Evolutionary conservation across 1,139 yeast species (phyloP).

Genomic region (Sugiyamaella pinicola): DNA sequence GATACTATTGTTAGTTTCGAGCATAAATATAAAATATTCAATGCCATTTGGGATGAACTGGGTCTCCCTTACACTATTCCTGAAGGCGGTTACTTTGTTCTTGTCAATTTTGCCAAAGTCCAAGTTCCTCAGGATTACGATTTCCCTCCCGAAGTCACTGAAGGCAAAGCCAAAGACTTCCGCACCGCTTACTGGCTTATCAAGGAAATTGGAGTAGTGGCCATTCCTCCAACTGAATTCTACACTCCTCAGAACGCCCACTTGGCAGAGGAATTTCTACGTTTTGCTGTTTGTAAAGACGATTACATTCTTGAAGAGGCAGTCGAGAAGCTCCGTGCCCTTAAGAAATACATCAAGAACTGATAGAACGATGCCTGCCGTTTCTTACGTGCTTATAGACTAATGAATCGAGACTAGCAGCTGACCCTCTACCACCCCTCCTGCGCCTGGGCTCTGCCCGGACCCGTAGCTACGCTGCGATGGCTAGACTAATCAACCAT

Average conservation of each 20-base stretch:
- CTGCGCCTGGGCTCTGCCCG: too few relatives aligned
- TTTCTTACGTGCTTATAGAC: too few relatives aligned
- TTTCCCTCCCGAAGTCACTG: slow-evolving; percentile 68
- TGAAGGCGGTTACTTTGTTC: slow-evolving; percentile 89
- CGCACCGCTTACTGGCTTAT: slow-evolving; percentile 90
- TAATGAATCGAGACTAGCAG: too few relatives aligned
- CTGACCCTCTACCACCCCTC: too few relatives aligned
- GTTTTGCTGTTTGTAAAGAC: slow-evolving; percentile 96
- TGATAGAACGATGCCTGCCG: too few relatives aligned
- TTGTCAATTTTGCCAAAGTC: slow-evolving; percentile 83
- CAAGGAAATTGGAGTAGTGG: slow-evolving; percentile 88
- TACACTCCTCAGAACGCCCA: slow-evolving; percentile 69
- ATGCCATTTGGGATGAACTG: slow-evolving; percentile 78
- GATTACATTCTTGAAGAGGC: slow-evolving; percentile 80
- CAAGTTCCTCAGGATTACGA: slow-evolving; percentile 71
- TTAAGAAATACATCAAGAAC: slow-evolving; percentile 59
- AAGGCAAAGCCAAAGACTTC: slow-evolving; percentile 77
- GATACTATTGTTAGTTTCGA: slow-evolving; percentile 66
- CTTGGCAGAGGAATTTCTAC: slow-evolving; percentile 78
- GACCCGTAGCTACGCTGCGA: too few relatives aligned
- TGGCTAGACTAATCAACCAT: too few relatives aligned
- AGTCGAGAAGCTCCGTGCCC: slow-evolving; percentile 66
- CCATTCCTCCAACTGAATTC: slow-evolving; percentile 96
- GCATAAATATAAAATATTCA: slow-evolving; percentile 70
- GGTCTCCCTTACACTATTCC: slow-evolving; percentile 86